These are phyloP conservation scores for Aureobasidium melanogenum DNA, from an alignment of 2,329 filamentous ascomycete genomes.

Conservation along the genomic window DNA sequence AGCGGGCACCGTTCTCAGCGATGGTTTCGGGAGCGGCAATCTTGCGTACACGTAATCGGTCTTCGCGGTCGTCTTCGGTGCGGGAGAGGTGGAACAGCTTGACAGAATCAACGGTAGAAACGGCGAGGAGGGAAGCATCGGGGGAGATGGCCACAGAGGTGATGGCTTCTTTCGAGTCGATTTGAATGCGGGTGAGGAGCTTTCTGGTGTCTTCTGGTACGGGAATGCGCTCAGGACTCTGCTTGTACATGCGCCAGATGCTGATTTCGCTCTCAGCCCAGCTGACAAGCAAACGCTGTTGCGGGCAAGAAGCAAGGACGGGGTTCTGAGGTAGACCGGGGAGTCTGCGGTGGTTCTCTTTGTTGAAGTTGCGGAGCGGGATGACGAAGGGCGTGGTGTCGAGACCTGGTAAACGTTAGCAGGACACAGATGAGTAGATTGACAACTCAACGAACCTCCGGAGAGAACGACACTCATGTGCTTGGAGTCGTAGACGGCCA, in stretches of 20 bases:
- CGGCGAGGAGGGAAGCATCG: slow-evolving; percentile 65
- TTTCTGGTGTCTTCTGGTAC: slow-evolving; percentile 33
- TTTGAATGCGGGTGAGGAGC: slow-evolving; percentile 30
- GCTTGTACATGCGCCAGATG: slow-evolving; percentile 59
- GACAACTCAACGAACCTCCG: slow-evolving; percentile 48
- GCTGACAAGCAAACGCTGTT: slow-evolving; percentile 68
- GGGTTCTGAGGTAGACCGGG: slow-evolving; percentile 75
- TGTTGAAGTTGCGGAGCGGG: slow-evolving; percentile 66
- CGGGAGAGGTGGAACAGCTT: slow-evolving; percentile 66
- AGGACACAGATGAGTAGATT: background rate
- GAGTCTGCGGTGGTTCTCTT: slow-evolving; percentile 73
- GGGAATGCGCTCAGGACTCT: slow-evolving; percentile 19
- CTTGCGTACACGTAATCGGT: slow-evolving; percentile 58
- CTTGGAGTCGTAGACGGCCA: slow-evolving; percentile 80
- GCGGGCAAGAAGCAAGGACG: slow-evolving; percentile 62
- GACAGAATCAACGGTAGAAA: slow-evolving; percentile 63
- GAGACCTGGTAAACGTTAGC: slow-evolving; percentile 48
- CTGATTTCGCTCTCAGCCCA: slow-evolving; percentile 89
- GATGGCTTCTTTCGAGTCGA: slow-evolving; percentile 67
- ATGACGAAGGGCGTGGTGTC: slow-evolving; percentile 77
- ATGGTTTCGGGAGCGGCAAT: slow-evolving; percentile 54
- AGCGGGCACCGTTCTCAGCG: slow-evolving; percentile 55
- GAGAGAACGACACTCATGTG: slow-evolving; percentile 81
- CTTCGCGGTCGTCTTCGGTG: slow-evolving; percentile 17
- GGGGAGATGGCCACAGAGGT: slow-evolving; percentile 63